phyloP scores from a whole-genome alignment of 2,329 filamentous ascomycete species.

The Xylaria sp. region DNA sequence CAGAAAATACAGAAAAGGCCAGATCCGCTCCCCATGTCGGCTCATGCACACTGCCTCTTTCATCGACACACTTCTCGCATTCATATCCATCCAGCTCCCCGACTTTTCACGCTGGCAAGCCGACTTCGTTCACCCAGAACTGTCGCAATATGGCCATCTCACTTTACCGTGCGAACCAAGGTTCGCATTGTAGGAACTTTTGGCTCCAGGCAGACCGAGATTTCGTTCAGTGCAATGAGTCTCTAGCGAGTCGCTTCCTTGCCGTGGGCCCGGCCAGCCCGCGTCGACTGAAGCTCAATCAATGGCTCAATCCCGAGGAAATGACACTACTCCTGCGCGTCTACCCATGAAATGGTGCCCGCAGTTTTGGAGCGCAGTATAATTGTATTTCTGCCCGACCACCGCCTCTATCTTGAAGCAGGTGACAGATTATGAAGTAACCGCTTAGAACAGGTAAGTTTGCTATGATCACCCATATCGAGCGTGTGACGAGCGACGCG shows the following conservation, averaged over 20 bases:
- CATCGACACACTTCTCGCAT: conserved; percentile 10
- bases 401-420: neutral
- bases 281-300: neutral
- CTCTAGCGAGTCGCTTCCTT: conserved; percentile 6
- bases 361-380: neutral
- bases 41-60: conserved; percentile 28
- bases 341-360: neutral
- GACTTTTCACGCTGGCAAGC: conserved; percentile 23
- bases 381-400: neutral
- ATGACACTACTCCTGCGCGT: neutral
- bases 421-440: neutral
- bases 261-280: neutral
- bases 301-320: neutral
- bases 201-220: conserved; percentile 1
- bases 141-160: conserved; percentile 23
- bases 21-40: conserved; percentile 20
- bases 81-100: conserved; percentile 14
- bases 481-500: neutral
- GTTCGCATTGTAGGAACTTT: neutral
- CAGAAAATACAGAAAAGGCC: conserved; percentile 14
- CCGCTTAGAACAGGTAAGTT: neutral
- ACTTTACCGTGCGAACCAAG: neutral
- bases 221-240: neutral
- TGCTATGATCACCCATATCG: neutral
- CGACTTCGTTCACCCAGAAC: conserved; percentile 19